Conservation (phyloP, 805 yeast genomes). For the Lipomyces japonicus region DNA sequence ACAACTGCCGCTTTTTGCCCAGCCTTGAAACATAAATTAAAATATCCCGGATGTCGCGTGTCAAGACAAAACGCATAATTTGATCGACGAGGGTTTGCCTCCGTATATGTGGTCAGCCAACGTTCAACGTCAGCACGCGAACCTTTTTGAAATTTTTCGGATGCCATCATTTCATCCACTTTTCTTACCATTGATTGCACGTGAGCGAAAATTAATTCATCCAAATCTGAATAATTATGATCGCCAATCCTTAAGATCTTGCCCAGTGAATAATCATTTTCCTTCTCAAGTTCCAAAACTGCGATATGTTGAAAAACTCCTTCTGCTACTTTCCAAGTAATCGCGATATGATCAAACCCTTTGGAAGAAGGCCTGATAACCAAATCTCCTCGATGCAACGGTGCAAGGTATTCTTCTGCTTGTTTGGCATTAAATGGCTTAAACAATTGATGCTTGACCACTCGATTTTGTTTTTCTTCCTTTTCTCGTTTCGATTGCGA, state of each 20-base stretch:
- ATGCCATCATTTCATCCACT: conserved; percentile 76
- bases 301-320: conserved; percentile 88
- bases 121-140: conserved; percentile 72
- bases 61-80: conserved; percentile 89
- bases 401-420: conserved; percentile 90
- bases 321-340: conserved; percentile 95
- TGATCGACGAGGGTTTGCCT: conserved; percentile 85
- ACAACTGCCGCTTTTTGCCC: conserved; percentile 47
- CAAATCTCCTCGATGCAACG: conserved; percentile 83
- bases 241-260: conserved; percentile 61
- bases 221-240: conserved; percentile 76
- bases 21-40: conserved; percentile 79
- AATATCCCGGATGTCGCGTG: conserved; percentile 91
- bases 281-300: conserved; percentile 69
- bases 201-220: conserved; percentile 85
- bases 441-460: conserved; percentile 88
- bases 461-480: conserved; percentile 66
- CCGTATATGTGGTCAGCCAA: conserved; percentile 84
- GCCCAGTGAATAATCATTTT: conserved; percentile 60
- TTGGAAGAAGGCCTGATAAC: conserved; percentile 92
- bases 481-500: conserved; percentile 57
- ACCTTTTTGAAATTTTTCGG: conserved; percentile 86
- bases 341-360: conserved; percentile 82
- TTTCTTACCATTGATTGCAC: conserved; percentile 77
- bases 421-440: conserved; percentile 76